Evolutionary conservation across 1,284 basidiomycete species (phyloP).

Genomic region (Heliocybe sulcata): DNA sequence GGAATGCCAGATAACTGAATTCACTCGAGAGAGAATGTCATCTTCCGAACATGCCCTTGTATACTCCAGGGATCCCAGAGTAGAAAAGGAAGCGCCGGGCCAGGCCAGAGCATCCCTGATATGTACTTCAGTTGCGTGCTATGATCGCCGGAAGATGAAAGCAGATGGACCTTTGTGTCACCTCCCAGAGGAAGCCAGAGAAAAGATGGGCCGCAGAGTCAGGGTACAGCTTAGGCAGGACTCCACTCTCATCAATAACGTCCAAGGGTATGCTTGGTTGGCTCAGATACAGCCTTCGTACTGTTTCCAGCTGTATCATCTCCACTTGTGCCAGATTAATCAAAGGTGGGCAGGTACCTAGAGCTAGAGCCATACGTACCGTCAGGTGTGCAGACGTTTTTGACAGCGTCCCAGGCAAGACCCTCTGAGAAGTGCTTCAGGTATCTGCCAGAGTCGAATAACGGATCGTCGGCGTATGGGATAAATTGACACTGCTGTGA

Average conservation of each 20-base stretch:
- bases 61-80: background rate
- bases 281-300: constrained; percentile 18
- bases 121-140: background rate
- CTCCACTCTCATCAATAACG: constrained; percentile 19
- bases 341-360: background rate
- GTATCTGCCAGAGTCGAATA: constrained; percentile 20
- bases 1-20: constrained; percentile 11
- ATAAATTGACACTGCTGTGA: constrained; percentile 17
- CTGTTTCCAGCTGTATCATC: constrained; percentile 26
- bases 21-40: constrained; percentile 12
- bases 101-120: constrained; percentile 7
- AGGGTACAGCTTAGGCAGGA: constrained; percentile 7
- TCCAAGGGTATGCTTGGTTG: constrained; percentile 12
- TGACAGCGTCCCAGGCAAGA: constrained; percentile 25
- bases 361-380: constrained; percentile 19
- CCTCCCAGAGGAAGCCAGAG: constrained; percentile 25
- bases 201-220: constrained; percentile 10
- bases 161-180: constrained; percentile 21
- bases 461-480: constrained; percentile 27
- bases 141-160: background rate
- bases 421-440: constrained; percentile 12
- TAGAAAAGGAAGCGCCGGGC: constrained; percentile 8
- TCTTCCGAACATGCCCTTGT: background rate
- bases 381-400: constrained; percentile 30
- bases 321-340: constrained; percentile 19